Evolutionary conservation across 2,329 filamentous ascomycete genomes (phyloP).

Genomic region (Mariannaea sp.): DNA sequence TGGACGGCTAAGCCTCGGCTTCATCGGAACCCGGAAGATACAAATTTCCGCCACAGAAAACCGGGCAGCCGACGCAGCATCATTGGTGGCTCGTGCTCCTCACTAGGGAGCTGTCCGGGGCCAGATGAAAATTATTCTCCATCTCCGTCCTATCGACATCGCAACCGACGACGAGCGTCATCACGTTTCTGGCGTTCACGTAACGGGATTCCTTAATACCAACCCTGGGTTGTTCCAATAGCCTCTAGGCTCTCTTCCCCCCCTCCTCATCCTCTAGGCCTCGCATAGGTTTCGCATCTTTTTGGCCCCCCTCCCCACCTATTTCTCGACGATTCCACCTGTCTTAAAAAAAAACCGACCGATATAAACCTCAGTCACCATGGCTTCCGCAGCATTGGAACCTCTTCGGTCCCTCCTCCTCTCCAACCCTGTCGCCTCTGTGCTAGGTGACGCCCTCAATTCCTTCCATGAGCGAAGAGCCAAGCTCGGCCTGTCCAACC

Average conservation of each 20-base stretch:
- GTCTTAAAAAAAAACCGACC: conserved; percentile 35
- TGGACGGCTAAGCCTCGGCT: conserved; percentile 22
- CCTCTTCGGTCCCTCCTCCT: conserved; percentile 66
- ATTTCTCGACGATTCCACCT: conserved; percentile 33
- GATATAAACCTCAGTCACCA: conserved; percentile 45
- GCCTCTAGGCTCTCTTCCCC: conserved; percentile 26
- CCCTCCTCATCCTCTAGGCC: conserved; percentile 10
- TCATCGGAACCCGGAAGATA: conserved; percentile 27
- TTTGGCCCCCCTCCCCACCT: conserved; percentile 22
- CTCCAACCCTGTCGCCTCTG: conserved; percentile 72
- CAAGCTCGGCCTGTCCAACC: conserved; percentile 87
- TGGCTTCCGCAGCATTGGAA: conserved; percentile 57
- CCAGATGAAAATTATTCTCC: conserved; percentile 46
- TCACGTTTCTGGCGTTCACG: conserved; percentile 41
- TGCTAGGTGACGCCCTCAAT: conserved; percentile 76
- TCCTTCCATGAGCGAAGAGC: conserved; percentile 85
- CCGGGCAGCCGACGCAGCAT: conserved; percentile 31
- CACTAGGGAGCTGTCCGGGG: conserved; percentile 36
- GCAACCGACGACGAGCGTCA: conserved; percentile 35
- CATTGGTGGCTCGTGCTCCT: conserved; percentile 40
- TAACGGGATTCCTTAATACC: conserved; percentile 31
- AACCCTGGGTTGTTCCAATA: conserved; percentile 29
- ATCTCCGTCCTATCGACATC: conserved; percentile 31
- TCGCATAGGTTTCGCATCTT: conserved; percentile 24
- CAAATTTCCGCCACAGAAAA: conserved; percentile 22